These are phyloP conservation scores for Blepharisma stoltei DNA, from an alignment of 73 alveolate genomes.

Conservation along the genomic window DNA sequence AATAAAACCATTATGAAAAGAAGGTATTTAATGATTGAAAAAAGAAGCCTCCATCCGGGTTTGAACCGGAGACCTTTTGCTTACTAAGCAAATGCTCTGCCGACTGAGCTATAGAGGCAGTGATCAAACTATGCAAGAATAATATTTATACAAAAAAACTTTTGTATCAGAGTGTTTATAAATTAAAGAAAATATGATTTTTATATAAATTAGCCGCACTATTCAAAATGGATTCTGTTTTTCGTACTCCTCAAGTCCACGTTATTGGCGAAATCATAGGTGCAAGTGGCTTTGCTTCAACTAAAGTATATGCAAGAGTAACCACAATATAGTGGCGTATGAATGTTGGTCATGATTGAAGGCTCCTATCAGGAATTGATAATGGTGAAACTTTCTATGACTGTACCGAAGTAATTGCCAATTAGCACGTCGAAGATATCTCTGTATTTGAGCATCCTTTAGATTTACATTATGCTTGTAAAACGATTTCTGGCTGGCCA, in stretches of 20 bases:
- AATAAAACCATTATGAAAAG: too few species aligned
- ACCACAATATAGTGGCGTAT: neutral
- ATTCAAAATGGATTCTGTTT: constrained; percentile 27
- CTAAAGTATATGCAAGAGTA: constrained; percentile 2
- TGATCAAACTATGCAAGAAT: too few species aligned
- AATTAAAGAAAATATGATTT: too few species aligned
- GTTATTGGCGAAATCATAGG: constrained; percentile 20
- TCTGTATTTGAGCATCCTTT: constrained; percentile 20
- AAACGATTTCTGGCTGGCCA: constrained; percentile 27
- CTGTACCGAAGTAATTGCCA: neutral
- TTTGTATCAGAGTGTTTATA: too few species aligned
- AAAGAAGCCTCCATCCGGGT: too few species aligned
- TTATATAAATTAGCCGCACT: too few species aligned
- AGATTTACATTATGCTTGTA: constrained; percentile 24
- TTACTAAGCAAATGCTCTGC: too few species aligned
- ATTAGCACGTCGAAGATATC: neutral
- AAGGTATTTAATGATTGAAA: too few species aligned
- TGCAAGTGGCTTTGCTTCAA: constrained; percentile 18
- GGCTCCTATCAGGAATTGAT: constrained; percentile 10
- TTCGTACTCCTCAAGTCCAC: constrained; percentile 30
- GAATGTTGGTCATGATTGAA: neutral
- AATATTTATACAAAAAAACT: too few species aligned
- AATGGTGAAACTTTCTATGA: constrained; percentile 13
- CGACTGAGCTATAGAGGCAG: too few species aligned
- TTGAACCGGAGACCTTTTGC: too few species aligned